phyloP scores from a whole-genome alignment of 257 asterid species.

The Pogostemon cablin region DNA sequence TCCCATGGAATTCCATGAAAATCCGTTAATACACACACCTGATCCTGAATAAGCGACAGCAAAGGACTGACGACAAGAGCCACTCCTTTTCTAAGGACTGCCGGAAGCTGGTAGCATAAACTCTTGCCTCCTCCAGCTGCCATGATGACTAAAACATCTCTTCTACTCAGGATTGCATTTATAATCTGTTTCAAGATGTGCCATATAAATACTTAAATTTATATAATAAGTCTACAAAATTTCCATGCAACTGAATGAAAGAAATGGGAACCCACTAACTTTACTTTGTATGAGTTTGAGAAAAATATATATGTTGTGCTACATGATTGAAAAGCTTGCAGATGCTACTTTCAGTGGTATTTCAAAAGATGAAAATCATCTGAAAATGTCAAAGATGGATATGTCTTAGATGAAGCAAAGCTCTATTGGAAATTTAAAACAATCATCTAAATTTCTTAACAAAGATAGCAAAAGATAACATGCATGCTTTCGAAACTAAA shows the following conservation, averaged over 20 bases:
- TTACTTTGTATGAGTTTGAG: constrained; percentile 11
- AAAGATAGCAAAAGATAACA: neutral
- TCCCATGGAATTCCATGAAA: constrained; percentile 8
- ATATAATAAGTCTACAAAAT: constrained; percentile 9
- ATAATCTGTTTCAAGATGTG: constrained; percentile 58
- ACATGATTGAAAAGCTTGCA: constrained; percentile 3
- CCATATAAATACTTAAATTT: neutral
- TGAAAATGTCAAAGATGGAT: constrained; percentile 21
- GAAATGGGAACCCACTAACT: neutral
- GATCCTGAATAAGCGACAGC: constrained; percentile 97
- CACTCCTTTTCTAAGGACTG: constrained; percentile 78
- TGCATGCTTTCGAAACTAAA: constrained; percentile 7
- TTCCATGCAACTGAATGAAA: constrained; percentile 9
- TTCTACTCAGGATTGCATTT: constrained; percentile 81
- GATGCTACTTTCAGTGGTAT: neutral
- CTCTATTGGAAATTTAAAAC: neutral
- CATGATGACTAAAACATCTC: constrained; percentile 93
- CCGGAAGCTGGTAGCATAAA: constrained; percentile 97
- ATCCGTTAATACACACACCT: constrained; percentile 45
- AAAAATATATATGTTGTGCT: neutral
- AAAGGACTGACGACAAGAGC: constrained; percentile 94
- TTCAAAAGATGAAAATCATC: constrained; percentile 17
- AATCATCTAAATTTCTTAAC: neutral
- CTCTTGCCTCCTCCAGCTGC: constrained; percentile 99
- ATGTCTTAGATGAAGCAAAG: neutral